These are phyloP conservation scores for Flaveria sonorensis DNA, from an alignment of 129 eudicot species.

Conservation along the genomic window DNA sequence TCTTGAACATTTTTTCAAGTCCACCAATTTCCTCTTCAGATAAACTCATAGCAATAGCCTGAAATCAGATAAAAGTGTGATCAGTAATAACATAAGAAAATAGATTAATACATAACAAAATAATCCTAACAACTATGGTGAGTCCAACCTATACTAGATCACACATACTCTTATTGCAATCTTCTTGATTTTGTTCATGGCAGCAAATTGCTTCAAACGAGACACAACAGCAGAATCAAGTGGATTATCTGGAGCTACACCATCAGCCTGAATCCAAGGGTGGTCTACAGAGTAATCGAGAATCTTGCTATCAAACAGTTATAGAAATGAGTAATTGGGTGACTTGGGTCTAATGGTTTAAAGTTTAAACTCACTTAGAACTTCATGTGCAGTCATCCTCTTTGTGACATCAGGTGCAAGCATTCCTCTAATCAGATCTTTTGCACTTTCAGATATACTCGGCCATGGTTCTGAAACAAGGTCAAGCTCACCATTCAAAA, in stretches of 20 bases:
- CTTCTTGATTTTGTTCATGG: conserved; percentile 90
- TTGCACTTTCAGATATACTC: conserved; percentile 78
- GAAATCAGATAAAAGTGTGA: neutral
- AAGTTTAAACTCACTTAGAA: conserved; percentile 54
- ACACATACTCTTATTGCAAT: conserved; percentile 79
- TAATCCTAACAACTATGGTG: no score
- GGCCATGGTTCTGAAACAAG: conserved; percentile 96
- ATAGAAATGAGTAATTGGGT: neutral
- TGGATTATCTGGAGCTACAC: conserved; percentile 86
- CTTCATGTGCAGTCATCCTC: conserved; percentile 78
- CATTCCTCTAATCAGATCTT: conserved; percentile 84
- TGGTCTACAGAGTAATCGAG: conserved; percentile 50
- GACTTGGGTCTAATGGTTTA: neutral
- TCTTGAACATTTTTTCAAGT: conserved; percentile 83
- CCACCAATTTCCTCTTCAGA: conserved; percentile 95
- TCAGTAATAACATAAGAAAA: neutral
- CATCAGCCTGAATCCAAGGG: conserved; percentile 83
- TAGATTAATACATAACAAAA: no score
- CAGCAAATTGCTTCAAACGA: conserved; percentile 92
- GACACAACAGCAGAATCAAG: conserved; percentile 78
- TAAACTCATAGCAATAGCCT: conserved; percentile 84
- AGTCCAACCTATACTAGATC: no score
- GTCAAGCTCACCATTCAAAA: conserved; percentile 81
- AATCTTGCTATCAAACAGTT: neutral
- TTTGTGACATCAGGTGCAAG: conserved; percentile 65